Conservation (phyloP, 371 early-diverging fungal species). For the Lichtheimia ramosa region DNA sequence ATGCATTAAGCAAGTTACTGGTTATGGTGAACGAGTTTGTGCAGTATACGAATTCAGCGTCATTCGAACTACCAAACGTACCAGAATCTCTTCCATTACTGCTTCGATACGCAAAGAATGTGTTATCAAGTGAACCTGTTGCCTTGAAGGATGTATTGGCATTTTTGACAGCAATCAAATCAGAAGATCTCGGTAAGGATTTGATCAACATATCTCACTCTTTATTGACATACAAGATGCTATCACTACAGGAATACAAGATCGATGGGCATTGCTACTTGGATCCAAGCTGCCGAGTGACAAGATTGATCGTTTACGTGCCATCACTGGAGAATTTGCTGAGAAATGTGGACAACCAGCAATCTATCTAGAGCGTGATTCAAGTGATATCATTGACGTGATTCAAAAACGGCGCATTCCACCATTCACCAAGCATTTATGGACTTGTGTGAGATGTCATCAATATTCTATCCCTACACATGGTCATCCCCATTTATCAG, state of each 20-base stretch:
- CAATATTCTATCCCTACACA: constrained; percentile 21
- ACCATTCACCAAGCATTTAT: constrained; percentile 13
- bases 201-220: background rate
- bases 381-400: constrained; percentile 25
- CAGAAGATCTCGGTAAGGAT: background rate
- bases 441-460: constrained; percentile 31
- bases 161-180: constrained; percentile 26
- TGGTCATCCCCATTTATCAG: background rate
- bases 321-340: constrained; percentile 22
- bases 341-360: constrained; percentile 39
- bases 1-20: constrained; percentile 21
- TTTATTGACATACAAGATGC: background rate
- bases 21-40: constrained; percentile 34
- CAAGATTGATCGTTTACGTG: constrained; percentile 11
- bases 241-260: background rate
- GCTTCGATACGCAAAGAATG: constrained; percentile 21
- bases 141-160: constrained; percentile 23
- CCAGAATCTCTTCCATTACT: constrained; percentile 28
- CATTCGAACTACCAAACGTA: constrained; percentile 27
- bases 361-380: constrained; percentile 32
- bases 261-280: constrained; percentile 13
- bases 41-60: constrained; percentile 18
- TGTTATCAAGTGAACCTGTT: constrained; percentile 27
- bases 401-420: constrained; percentile 34
- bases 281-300: constrained; percentile 14